phyloP scores from a whole-genome alignment of 2,329 filamentous ascomycete species.

The Exophiala dermatitidis region DNA sequence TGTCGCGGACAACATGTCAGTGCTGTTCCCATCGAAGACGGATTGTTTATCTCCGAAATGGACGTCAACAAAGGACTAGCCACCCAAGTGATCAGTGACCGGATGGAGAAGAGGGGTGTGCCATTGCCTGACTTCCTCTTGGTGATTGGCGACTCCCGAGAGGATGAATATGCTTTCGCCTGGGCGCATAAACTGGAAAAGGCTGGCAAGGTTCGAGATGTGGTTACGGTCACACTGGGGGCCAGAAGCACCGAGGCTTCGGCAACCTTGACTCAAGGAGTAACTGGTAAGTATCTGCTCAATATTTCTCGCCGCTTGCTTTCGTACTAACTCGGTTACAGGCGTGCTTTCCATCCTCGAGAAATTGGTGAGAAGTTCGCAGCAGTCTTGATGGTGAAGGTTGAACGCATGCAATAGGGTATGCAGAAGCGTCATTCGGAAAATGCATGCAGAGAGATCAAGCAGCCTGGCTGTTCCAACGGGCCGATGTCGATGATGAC shows the following conservation, averaged over 20 bases:
- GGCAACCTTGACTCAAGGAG: conserved; percentile 79
- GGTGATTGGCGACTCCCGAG: conserved; percentile 81
- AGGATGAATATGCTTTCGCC: conserved; percentile 87
- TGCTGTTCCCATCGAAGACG: conserved; percentile 71
- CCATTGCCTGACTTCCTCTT: conserved; percentile 69
- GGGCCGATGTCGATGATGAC: too few species aligned
- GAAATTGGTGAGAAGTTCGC: conserved; percentile 11
- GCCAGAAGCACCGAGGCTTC: conserved; percentile 81
- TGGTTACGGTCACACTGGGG: conserved; percentile 80
- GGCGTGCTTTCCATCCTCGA: conserved; percentile 21
- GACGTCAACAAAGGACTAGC: conserved; percentile 86
- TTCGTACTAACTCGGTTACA: conserved; percentile 3
- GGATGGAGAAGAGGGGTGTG: conserved; percentile 48
- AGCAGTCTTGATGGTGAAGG: background rate
- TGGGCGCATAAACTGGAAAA: conserved; percentile 77
- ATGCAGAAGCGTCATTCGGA: background rate
- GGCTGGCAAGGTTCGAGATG: conserved; percentile 55
- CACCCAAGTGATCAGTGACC: conserved; percentile 59
- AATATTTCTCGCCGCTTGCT: background rate
- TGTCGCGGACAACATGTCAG: conserved; percentile 78
- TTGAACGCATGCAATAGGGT: background rate
- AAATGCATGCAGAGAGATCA: too few species aligned
- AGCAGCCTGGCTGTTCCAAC: too few species aligned
- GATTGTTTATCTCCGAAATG: conserved; percentile 74
- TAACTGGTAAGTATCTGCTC: conserved; percentile 57